Evolutionary conservation across 768 basidiomycete species (phyloP), one percentile per base, ranked within the genome.

Genomic region (Myochromella boudieri): DNA sequence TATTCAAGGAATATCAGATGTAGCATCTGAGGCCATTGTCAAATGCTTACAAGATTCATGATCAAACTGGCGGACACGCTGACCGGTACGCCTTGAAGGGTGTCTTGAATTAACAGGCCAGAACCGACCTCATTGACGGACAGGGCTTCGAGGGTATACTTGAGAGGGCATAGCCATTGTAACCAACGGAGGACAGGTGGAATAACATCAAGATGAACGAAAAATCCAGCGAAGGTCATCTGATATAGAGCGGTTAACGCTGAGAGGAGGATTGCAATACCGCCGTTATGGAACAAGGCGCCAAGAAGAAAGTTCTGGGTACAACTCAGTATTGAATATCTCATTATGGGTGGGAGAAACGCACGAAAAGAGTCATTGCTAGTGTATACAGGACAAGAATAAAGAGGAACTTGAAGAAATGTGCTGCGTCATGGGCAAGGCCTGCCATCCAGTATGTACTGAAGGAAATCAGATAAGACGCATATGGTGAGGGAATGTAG

Each of bases 361-460:
- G 52, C 57, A 92, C 91, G 62, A 81, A 95, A 32, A 95, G 77
- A 0, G 92, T 92, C 81, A 93, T 90, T 27, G 77, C 84, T 15
- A 97, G 72, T 0, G 85, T 85, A 62, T 85, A 97, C 17, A 95
- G 71, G 15, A 92, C 85, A 14, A 97, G 75, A 51, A 97, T 87
- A 59, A 97, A 80, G 17, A 97, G 71, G 69, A 90, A 98, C 60
- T 97, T 98, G 85, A 97, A 98, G 75, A 87, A 97, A 61, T 87
- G 75, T 0, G 84, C 78, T 2, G 92, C 83, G 33, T 87, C 78
- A 3, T 74, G 75, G 1, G 89, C 78, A 3, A 97, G 78, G 10
- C 95, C 94, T 2, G 92, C 91, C 95, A 97, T 94, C 90, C 91
- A 92, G 57, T 92, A 93, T n/a, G 85, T 85, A 42, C 86, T 88